Evolutionary conservation across 495 filamentous ascomycete species (phyloP).

Genomic region (Usnea hakonensis): DNA sequence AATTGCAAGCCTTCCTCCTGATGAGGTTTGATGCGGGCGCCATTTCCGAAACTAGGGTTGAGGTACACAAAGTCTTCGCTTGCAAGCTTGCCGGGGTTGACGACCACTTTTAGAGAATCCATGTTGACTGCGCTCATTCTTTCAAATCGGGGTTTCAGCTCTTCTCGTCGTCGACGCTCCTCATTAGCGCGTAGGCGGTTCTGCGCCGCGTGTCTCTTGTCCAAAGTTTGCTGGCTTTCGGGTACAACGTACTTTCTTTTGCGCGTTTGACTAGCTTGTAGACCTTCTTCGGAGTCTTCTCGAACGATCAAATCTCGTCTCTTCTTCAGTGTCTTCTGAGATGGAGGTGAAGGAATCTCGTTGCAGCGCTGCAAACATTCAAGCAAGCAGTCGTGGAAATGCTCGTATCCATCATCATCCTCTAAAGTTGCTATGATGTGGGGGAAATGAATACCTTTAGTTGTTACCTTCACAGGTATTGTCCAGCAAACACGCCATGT

Average conservation of each 20-base stretch:
- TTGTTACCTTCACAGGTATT: constrained; percentile 24
- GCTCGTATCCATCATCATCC: constrained; percentile 22
- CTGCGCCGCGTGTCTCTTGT: constrained; percentile 40
- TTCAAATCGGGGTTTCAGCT: constrained; percentile 38
- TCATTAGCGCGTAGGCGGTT: constrained; percentile 26
- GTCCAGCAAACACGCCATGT: constrained; percentile 37
- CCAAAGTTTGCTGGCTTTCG: constrained; percentile 40
- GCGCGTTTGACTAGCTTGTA: constrained; percentile 25
- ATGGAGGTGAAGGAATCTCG: not conserved
- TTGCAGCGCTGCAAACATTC: constrained; percentile 21
- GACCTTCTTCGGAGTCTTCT: constrained; percentile 19
- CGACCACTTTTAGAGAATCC: constrained; percentile 44
- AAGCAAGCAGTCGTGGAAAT: constrained; percentile 26
- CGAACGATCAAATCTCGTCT: constrained; percentile 2
- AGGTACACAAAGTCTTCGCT: constrained; percentile 48
- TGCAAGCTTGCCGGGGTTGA: constrained; percentile 62
- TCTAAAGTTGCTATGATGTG: constrained; percentile 20
- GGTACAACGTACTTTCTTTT: constrained; percentile 42
- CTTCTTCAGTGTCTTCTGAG: not conserved
- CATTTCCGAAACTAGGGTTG: constrained; percentile 36
- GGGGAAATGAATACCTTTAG: constrained; percentile 21
- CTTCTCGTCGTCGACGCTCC: constrained; percentile 33
- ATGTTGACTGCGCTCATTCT: constrained; percentile 35
- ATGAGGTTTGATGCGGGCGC: constrained; percentile 45
- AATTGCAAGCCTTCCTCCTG: constrained; percentile 71